Conservation (phyloP, 768 basidiomycete species). For the Glaciozyma antarctica region DNA sequence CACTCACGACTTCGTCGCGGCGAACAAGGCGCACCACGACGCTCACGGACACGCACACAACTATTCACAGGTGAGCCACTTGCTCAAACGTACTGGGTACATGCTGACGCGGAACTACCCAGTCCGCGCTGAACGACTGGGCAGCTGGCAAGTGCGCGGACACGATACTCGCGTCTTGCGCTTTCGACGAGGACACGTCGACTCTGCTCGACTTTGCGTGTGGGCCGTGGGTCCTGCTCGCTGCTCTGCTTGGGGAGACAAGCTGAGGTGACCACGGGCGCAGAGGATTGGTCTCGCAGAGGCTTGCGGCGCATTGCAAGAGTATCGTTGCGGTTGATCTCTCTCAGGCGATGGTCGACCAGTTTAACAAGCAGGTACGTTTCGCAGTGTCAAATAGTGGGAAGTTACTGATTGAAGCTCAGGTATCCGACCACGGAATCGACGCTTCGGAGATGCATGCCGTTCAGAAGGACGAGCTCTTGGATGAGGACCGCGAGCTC, state of each 20-base stretch:
- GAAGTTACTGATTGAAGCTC: not conserved
- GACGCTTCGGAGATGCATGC: not conserved
- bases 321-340: not conserved
- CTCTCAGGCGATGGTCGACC: not conserved
- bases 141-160: not conserved
- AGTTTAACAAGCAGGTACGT: not conserved
- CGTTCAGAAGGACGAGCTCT: not conserved
- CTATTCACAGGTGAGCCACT: not conserved
- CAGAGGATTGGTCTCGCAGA: slow-evolving; percentile 3
- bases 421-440: slow-evolving; percentile 1
- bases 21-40: slow-evolving; percentile 3
- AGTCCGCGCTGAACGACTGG: not conserved
- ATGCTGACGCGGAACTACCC: too few relatives aligned
- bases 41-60: not conserved
- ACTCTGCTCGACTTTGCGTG: slow-evolving; percentile 4
- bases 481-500: not conserved
- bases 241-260: not conserved
- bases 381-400: too few relatives aligned
- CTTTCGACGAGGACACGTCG: slow-evolving; percentile 1
- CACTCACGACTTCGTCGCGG: not conserved
- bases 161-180: not conserved
- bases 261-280: not conserved
- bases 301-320: not conserved
- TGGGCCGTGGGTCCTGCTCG: not conserved
- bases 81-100: too few relatives aligned